These are phyloP conservation scores for Ilex aquifolium DNA, from an alignment of 257 asterid species.

Conservation along the genomic window DNA sequence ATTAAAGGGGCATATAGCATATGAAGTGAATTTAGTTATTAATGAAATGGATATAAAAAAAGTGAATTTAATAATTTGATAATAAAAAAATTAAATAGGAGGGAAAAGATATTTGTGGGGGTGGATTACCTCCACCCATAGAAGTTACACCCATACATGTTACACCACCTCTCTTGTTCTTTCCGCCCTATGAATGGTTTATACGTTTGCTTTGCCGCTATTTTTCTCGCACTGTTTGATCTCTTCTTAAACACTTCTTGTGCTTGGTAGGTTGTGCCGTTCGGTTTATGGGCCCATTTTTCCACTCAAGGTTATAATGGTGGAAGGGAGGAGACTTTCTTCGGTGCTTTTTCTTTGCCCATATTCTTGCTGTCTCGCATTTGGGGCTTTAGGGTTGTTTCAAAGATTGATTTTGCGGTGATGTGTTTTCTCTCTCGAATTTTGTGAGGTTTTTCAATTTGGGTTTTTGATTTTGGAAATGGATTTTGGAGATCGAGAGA, in stretches of 20 bases:
- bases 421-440: background rate
- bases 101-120: no score
- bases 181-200: background rate
- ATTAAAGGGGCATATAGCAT: no score
- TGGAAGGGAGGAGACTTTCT: background rate
- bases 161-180: background rate
- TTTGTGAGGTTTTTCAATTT: background rate
- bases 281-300: constrained; percentile 1
- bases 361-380: background rate
- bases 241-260: background rate
- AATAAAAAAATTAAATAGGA: no score
- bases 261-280: constrained; percentile 3
- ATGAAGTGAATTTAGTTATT: no score
- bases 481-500: no score
- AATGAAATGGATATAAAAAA: no score
- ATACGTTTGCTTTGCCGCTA: background rate
- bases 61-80: no score
- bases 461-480: background rate
- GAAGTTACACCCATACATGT: no score
- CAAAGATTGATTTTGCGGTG: background rate
- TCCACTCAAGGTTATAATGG: background rate
- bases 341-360: background rate
- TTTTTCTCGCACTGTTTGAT: background rate
- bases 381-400: background rate
- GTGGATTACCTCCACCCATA: no score